Base-by-base conservation (phyloP, 192 early-diverging fungal species). In the Umbelopsis sp. region DNA sequence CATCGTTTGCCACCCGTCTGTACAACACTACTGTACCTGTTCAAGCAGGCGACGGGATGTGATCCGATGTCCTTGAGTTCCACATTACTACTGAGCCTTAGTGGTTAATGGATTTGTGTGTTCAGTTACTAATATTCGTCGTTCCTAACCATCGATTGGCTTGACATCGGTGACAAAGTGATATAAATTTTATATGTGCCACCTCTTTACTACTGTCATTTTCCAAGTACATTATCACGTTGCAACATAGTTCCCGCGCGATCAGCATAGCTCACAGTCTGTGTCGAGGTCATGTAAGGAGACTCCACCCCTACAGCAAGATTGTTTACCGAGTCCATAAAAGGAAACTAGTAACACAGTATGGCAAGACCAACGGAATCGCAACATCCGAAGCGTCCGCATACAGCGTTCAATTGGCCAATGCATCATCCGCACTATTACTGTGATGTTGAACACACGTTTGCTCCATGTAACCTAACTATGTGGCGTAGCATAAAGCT, bases 311-410 rank as follows among this genome's bases (percentile, higher is more conserved):
- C 56, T 62, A 26, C 56, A 26, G 24, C 11, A 62, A 62, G 56
- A 62, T 62, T 62, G 56, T 62, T 62, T 62, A 62, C 56, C 12
- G 3, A 12, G 56, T 2, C 31, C 56, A 62, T 3, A 62, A 34
- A 34, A 62, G 56, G 56, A 29, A 62, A 62, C 17, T 29, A 17
- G 10, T 20, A 62, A 62, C 31, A 20, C 29, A 62, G 26, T 11
- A n/a, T 36, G 38, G 38, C 38, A 41, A 41, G 38, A 29, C 17
- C 8, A 34, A 34, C 56, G 56, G 56, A 62, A 62, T 34, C 25
- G 16, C 26, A 31, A 29, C 56, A n/a, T 34, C 56, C 56, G 56
- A 62, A 62, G 26, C 7, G 17, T 62, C 56, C 56, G 56, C 31
- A 62, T 62, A 34, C 29, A 31, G 20, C 6, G 25, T 59, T 32